These are phyloP conservation scores for Aspergillus nanangensis DNA, from an alignment of 495 filamentous ascomycete species.

Conservation along the genomic window DNA sequence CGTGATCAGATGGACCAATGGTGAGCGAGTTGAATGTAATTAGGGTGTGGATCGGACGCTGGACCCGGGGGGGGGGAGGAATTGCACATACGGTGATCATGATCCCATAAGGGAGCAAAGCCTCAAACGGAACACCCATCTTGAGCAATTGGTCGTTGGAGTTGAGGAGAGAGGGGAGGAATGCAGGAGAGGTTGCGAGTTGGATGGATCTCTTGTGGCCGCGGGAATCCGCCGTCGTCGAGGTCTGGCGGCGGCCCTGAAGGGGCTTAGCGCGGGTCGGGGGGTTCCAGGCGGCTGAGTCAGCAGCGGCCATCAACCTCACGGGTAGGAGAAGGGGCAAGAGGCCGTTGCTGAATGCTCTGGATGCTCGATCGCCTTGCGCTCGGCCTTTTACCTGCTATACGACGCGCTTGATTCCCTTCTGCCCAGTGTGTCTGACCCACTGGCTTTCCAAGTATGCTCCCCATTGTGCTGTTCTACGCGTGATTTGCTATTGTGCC, in stretches of 20 bases:
- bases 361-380: constrained; percentile 27
- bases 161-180: not conserved
- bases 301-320: constrained; percentile 41
- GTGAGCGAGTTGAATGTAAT: constrained; percentile 3
- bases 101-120: constrained; percentile 90
- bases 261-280: constrained; percentile 29
- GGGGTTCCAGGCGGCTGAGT: constrained; percentile 29
- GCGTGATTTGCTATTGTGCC: constrained; percentile 17
- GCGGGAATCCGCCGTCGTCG: constrained; percentile 11
- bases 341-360: constrained; percentile 30
- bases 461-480: constrained; percentile 14
- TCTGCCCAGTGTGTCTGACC: constrained; percentile 7
- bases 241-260: constrained; percentile 27
- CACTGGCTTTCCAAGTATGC: constrained; percentile 21
- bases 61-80: constrained; percentile 6
- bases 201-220: constrained; percentile 3
- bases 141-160: constrained; percentile 20
- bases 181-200: not conserved
- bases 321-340: constrained; percentile 35
- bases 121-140: constrained; percentile 97
- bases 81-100: constrained; percentile 67
- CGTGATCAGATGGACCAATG: constrained; percentile 6
- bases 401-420: constrained; percentile 33
- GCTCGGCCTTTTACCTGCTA: constrained; percentile 23
- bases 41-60: not conserved